Evolutionary conservation across 768 basidiomycete genomes (phyloP).

Genomic region (Cystobasidium ongulense): DNA sequence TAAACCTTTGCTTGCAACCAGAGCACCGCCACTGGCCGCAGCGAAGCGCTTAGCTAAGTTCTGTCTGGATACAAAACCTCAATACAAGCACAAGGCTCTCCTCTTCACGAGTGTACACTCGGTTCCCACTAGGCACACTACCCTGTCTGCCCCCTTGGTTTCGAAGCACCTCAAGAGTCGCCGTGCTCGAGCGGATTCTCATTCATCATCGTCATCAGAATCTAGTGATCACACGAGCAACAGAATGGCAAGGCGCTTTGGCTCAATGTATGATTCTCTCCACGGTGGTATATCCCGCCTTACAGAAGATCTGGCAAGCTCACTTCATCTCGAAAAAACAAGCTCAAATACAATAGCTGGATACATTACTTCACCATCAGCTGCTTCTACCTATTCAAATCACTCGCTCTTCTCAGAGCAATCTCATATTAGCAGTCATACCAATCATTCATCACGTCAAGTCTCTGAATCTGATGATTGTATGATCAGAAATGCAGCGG

Average conservation of each 20-base stretch:
- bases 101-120: not conserved
- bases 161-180: not conserved
- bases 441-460: not conserved
- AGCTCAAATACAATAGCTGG: not conserved
- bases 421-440: not conserved
- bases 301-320: not conserved
- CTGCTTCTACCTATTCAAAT: conserved; percentile 8
- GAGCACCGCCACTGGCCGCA: not conserved
- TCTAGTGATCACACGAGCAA: not conserved
- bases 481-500: not conserved
- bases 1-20: not conserved
- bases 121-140: not conserved
- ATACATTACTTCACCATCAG: not conserved
- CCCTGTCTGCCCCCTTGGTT: not conserved
- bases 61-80: not conserved
- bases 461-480: not conserved
- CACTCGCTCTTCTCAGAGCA: conserved; percentile 14
- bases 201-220: not conserved
- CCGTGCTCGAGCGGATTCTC: not conserved
- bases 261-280: not conserved
- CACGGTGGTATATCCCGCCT: not conserved
- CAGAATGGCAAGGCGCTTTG: not conserved
- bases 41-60: not conserved
- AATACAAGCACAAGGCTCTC: not conserved
- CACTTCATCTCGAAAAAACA: not conserved